Percentiles rank a stretch among this genome's conserved stretches.
Evolutionary conservation across 1,284 basidiomycete genomes (phyloP).

Genomic region (Ceratorhiza oryzae-sativae): DNA sequence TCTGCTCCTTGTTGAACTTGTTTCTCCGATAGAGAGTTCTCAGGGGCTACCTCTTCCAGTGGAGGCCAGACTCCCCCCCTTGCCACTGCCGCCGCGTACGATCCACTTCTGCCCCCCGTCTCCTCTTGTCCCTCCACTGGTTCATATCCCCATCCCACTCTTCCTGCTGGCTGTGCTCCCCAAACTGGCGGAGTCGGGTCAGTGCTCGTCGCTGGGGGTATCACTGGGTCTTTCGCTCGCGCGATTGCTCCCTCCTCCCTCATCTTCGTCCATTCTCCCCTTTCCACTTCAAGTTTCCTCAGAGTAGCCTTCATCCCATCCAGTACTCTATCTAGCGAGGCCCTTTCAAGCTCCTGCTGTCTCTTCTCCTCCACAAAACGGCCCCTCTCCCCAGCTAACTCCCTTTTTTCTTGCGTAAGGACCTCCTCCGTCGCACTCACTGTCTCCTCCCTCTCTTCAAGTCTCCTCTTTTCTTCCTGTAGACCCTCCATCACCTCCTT

Average conservation of each 20-base stretch:
- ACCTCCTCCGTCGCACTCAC: background rate
- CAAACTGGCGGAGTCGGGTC: background rate
- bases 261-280: background rate
- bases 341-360: background rate
- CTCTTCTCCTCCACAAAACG: background rate
- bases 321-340: background rate
- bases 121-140: background rate
- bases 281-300: too few relatives aligned
- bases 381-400: background rate
- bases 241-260: background rate
- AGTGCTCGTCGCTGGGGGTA: background rate
- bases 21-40: background rate
- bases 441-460: too few relatives aligned
- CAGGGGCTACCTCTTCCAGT: background rate
- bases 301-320: too few relatives aligned
- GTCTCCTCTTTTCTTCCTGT: too few relatives aligned
- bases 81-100: background rate
- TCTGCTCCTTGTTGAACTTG: background rate
- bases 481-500: too few relatives aligned
- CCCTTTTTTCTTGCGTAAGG: background rate
- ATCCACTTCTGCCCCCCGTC: background rate
- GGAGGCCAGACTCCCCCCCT: background rate
- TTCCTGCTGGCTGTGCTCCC: background rate
- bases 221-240: too few relatives aligned
- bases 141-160: background rate